Percentiles rank a stretch among this genome's conserved stretches.
Evolutionary conservation across 352 stramenopile genomes (phyloP).

Genomic region (Globisporangium iwayamae): DNA sequence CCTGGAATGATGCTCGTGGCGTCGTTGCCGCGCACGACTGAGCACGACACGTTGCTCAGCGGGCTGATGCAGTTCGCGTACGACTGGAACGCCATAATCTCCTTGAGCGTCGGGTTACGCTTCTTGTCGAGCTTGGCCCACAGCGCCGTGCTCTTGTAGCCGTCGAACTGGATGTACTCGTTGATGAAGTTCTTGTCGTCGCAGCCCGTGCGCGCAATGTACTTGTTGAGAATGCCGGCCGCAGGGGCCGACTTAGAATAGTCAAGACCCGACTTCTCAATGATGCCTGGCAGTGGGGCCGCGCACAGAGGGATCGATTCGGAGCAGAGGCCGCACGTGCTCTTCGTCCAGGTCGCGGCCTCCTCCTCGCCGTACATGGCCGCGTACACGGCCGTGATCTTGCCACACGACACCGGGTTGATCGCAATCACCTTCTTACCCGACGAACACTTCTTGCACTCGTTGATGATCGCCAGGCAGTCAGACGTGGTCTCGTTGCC

Average conservation of each 20-base stretch:
- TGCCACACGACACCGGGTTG: constrained; percentile 41
- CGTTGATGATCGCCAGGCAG: constrained; percentile 33
- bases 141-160: constrained; percentile 30
- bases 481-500: constrained; percentile 22
- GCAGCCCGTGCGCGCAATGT: constrained; percentile 44
- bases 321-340: constrained; percentile 41
- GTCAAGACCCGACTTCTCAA: constrained; percentile 51
- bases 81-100: constrained; percentile 38
- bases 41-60: constrained; percentile 54
- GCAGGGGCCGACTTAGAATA: constrained; percentile 32
- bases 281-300: constrained; percentile 47
- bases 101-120: constrained; percentile 45
- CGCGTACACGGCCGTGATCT: constrained; percentile 39
- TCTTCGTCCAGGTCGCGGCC: constrained; percentile 23
- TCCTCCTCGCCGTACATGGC: constrained; percentile 34
- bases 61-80: constrained; percentile 55
- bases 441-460: constrained; percentile 44
- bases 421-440: constrained; percentile 36
- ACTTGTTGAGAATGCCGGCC: constrained; percentile 27
- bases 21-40: constrained; percentile 45
- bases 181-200: constrained; percentile 51
- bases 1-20: constrained; percentile 40
- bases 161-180: constrained; percentile 54
- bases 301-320: constrained; percentile 39
- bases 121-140: constrained; percentile 39